Base-by-base conservation (phyloP, 192 early-diverging fungal genomes). In the Tieghemiomyces parasiticus region DNA sequence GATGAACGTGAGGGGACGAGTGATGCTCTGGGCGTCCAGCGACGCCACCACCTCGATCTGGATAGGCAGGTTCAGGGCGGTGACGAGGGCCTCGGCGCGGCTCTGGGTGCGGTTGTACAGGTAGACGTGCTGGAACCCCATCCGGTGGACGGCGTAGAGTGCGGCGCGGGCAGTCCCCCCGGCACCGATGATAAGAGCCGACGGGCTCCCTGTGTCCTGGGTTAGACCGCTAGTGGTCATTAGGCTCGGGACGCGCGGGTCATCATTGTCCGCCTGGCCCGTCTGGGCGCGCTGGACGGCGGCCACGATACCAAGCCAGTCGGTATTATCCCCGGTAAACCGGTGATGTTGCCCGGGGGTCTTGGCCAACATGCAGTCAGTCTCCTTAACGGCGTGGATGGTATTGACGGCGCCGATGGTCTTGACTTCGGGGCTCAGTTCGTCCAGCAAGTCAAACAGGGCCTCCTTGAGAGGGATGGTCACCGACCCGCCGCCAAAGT, bases 331-430 rank as follows among this genome's bases (percentile, higher is more conserved):
- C 22, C 95, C 95, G 30, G 81, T 48, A 2, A 95, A 67, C 42
- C 61, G 46, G 14, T 70, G 65, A n/a, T n/a, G n/a, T n/a, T n/a
- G n/a, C n/a, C n/a, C n/a, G 20, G 70, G 63, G 42, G 61, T 58
- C 35, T 71, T 63, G 32, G 49, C 61, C 22, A 58, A 63, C n/a
- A n/a, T n/a, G n/a, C n/a, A n/a, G n/a, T n/a, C n/a, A n/a, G n/a
- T n/a, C n/a, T n/a, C n/a, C n/a, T n/a, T n/a, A n/a, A n/a, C n/a
- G 4, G 61, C 54, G 12, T 65, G 70, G 20, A 99, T 65, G 0
- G 96, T 97, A 67, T 99, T 99, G 54, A 95, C 87, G 0, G 94
- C 92, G n/a, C 96, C 94, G 68, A 99, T 96, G 25, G 67, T 67
- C 60, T 78, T 74, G 32, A 89, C 94, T 14, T 85, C 82, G 10